Base-by-base conservation (phyloP, 1,284 basidiomycete species). In the Coniferiporia sulphurascens region DNA sequence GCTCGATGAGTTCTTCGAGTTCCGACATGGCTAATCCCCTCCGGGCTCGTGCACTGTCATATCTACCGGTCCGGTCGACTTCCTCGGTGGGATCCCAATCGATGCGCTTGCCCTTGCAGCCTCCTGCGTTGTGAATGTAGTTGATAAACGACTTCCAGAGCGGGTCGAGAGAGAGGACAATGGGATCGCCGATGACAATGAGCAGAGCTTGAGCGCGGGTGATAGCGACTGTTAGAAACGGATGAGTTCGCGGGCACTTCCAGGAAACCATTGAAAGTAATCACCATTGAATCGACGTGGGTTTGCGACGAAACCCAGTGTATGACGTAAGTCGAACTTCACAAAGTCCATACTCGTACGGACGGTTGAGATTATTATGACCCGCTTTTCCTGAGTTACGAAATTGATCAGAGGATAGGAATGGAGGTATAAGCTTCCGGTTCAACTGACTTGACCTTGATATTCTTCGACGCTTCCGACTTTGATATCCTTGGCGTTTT, bases 391-490 rank as follows among this genome's bases (percentile, higher is more conserved):
- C 57, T 59, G 12, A 7, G 2, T 4, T 15, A 32, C 45, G 52
- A 9, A 46, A n/a, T 46, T n/a, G 17, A 21, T 46, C 15, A n/a
- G 17, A 12, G 17, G 44, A n/a, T n/a, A 17, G 8, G 19, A 41
- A 27, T 15, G 4, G 35, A 17, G 13, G 9, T 8, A 15, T 12
- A 41, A 4, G 9, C 3, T 41, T 17, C 17, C 51, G 2, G 17
- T 19, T 41, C 15, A 13, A 65, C 76, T 22, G 22, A 83, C 82
- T 70, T 84, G 81, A 27, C 84, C 83, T 68, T 85, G 84, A 68
- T 83, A 85, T 58, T 84, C 82, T 63, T 85, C 84, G 0, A 84
- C 83, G 34, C 78, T 81, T 6, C 81, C 83, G 43, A 85, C 78
- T 64, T 79, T 82, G 35, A 83, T 73, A 1, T 68, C 74, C 22